Base-by-base conservation (phyloP, 176 grass and related monocot genomes). In the Musa itinerans region DNA sequence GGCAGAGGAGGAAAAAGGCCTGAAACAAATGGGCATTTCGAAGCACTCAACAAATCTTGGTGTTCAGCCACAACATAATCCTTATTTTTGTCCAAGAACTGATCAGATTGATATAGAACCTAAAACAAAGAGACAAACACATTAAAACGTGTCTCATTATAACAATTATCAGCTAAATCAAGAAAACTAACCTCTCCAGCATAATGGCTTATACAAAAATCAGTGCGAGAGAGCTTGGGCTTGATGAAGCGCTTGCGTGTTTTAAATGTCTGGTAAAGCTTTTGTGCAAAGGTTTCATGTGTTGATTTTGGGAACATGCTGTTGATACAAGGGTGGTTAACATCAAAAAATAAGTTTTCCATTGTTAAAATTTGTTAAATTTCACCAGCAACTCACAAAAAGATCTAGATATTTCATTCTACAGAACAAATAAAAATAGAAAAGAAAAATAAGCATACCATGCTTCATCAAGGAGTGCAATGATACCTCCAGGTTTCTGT, bases 261-360 rank as follows among this genome's bases (percentile, higher is more conserved):
- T 84, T 86, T 86, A 69, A 95, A 99, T 62, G 91, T 99, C 79
- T 99, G 91, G 79, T 99, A 99, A n/a, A 99, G 83, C 79, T 99
- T 99, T 78, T 99, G 90, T 56, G 88, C 57, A 87, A 99, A 99
- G 19, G 96, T 95, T 82, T 99, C 96, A 34, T 99, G 96, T 69
- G 96, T 99, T 73, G 91, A 94, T 76, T 92, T 99, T 52, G 96
- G 96, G 56, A 99, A 99, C 96, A 99, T 99, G 62, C 96, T 99
- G 78, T 65, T 68, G 51, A 22, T 10, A 79, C 66, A 78, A 85
- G 1, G 76, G 53, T 53, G 53, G 71, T 68, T 0, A 81, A 7
- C 61, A 63, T 63, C 21, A 10, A 23, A 63, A 22, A 63, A 66
- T 66, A 15, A 66, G 23, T 66, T 11, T 3, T 29, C 64, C 20